These are phyloP conservation scores for Stephania cephalantha DNA, from an alignment of 164 flowering plant species.

Conservation along the genomic window DNA sequence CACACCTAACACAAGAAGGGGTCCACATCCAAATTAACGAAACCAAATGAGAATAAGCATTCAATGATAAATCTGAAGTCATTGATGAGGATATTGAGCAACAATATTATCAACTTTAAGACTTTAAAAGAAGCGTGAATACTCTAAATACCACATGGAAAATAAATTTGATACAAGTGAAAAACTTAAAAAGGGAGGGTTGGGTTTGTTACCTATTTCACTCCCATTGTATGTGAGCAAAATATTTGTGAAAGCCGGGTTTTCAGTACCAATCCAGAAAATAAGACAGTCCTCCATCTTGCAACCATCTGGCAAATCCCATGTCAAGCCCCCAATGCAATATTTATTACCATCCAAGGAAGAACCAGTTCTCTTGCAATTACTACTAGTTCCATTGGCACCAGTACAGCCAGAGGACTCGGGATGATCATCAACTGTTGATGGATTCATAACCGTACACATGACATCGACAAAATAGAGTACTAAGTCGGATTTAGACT, in stretches of 20 bases:
- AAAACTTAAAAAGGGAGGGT: neutral
- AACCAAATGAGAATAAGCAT: neutral
- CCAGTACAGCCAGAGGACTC: conserved; percentile 14
- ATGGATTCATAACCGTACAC: conserved; percentile 43
- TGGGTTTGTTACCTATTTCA: conserved; percentile 57
- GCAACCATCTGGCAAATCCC: conserved; percentile 54
- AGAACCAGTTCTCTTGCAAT: conserved; percentile 6
- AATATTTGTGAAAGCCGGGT: conserved; percentile 79
- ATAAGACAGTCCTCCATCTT: conserved; percentile 65
- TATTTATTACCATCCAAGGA: conserved; percentile 22
- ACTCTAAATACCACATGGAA: neutral
- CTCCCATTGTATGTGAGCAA: conserved; percentile 68
- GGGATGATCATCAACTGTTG: conserved; percentile 17
- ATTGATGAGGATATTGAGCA: neutral
- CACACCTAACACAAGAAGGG: neutral
- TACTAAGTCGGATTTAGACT: conserved; percentile 16
- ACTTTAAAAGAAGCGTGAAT: neutral
- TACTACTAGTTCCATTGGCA: conserved; percentile 22
- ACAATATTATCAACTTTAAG: neutral
- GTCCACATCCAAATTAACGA: neutral
- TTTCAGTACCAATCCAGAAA: conserved; percentile 78
- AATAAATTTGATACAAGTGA: neutral
- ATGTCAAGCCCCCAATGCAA: conserved; percentile 70
- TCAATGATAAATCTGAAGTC: neutral
- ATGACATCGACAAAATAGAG: conserved; percentile 49